These are phyloP conservation scores for Santalum album DNA, from an alignment of 164 flowering plant species.

Conservation along the genomic window DNA sequence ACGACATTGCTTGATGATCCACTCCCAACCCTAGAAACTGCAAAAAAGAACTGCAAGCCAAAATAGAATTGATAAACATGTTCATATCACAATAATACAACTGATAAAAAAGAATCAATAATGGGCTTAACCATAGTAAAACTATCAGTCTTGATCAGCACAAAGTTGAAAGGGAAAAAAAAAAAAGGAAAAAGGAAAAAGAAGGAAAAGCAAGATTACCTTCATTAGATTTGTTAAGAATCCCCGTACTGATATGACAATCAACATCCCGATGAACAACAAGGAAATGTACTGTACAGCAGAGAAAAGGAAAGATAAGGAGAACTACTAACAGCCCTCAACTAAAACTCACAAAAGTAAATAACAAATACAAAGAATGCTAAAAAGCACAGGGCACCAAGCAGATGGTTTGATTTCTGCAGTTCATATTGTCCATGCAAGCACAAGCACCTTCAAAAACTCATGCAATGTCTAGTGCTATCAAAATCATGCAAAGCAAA, in stretches of 20 bases:
- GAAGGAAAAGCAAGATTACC: slow-evolving; percentile 33
- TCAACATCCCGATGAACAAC: slow-evolving; percentile 86
- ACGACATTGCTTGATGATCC: slow-evolving; percentile 97
- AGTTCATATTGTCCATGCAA: no score
- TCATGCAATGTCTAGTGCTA: no score
- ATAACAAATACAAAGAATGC: background rate
- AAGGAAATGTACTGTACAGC: slow-evolving; percentile 80
- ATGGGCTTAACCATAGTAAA: background rate
- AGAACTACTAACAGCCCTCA: background rate
- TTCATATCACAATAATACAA: no score
- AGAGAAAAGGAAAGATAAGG: slow-evolving; percentile 7
- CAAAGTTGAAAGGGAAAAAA: background rate
- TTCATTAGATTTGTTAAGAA: slow-evolving; percentile 89
- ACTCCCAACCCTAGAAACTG: slow-evolving; percentile 93
- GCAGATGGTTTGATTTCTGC: background rate
- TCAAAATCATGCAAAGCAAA: no score
- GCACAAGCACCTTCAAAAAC: no score
- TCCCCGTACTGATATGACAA: slow-evolving; percentile 89
- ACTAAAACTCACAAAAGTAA: background rate
- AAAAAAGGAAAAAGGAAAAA: no score
- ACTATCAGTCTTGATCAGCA: background rate
- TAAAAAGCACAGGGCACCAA: background rate
- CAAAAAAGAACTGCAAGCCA: slow-evolving; percentile 64
- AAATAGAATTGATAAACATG: background rate
- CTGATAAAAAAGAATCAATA: background rate